Evolutionary conservation across 164 flowering plant genomes (phyloP).

Genomic region (Litsea cubeba): DNA sequence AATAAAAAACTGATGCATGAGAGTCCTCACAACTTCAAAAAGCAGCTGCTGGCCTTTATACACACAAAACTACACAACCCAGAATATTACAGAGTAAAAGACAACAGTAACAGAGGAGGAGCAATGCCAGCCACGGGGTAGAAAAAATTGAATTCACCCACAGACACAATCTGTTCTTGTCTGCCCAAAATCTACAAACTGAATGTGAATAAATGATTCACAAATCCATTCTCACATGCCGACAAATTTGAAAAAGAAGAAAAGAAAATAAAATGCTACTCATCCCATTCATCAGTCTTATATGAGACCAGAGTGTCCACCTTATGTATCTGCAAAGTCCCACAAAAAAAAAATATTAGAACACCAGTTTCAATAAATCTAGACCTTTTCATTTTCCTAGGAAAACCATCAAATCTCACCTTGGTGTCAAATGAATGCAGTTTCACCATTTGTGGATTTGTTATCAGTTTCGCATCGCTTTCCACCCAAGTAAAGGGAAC

Average conservation of each 20-base stretch:
- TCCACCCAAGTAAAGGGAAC: constrained; percentile 95
- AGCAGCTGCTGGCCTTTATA: no score
- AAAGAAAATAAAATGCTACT: constrained; percentile 10
- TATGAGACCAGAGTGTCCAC: constrained; percentile 92
- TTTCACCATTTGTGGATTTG: constrained; percentile 95
- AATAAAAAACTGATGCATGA: no score
- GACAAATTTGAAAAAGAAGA: not conserved
- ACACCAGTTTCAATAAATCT: not conserved
- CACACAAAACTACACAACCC: no score
- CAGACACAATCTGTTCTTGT: not conserved
- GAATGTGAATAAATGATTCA: constrained; percentile 10
- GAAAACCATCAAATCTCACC: constrained; percentile 32
- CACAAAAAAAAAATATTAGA: not conserved
- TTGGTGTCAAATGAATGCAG: constrained; percentile 93
- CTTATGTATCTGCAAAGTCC: constrained; percentile 85
- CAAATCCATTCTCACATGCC: not conserved
- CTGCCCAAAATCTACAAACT: not conserved
- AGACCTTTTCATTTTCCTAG: not conserved
- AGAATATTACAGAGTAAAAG: no score
- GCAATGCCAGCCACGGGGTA: no score
- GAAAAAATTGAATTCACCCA: no score
- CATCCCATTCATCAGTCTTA: constrained; percentile 91
- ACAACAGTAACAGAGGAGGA: no score
- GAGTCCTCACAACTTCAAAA: no score
- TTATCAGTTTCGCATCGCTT: constrained; percentile 92